These are phyloP conservation scores for Pichia kudriavzevii DNA, from an alignment of 1,139 yeast genomes.

Conservation along the genomic window DNA sequence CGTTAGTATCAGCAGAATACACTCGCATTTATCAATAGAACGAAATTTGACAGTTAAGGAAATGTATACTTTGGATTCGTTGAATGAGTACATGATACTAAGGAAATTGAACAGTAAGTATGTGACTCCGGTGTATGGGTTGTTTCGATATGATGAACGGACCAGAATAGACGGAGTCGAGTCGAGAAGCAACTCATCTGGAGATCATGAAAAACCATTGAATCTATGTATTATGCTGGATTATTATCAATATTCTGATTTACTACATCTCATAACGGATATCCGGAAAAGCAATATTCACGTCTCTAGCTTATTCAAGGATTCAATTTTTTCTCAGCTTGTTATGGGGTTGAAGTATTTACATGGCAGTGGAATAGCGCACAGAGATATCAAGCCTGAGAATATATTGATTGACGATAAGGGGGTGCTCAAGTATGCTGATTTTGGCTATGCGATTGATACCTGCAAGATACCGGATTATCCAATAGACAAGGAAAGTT, in stretches of 20 bases:
- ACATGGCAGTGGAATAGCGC: slow-evolving; percentile 38
- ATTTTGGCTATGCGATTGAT: slow-evolving; percentile 46
- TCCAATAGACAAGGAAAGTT: slow-evolving; percentile 22
- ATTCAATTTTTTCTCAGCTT: slow-evolving; percentile 41
- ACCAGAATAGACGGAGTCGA: background rate
- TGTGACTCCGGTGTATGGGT: background rate
- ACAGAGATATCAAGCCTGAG: slow-evolving; percentile 52
- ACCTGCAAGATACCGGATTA: slow-evolving; percentile 22
- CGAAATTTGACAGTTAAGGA: too few relatives aligned
- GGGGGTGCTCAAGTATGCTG: slow-evolving; percentile 42
- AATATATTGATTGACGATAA: slow-evolving; percentile 39
- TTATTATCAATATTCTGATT: slow-evolving; percentile 41
- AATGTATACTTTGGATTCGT: slow-evolving; percentile 16
- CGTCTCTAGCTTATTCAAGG: slow-evolving; percentile 27
- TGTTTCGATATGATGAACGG: background rate
- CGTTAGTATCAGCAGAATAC: too few relatives aligned
- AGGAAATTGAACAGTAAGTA: slow-evolving; percentile 5
- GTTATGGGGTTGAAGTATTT: slow-evolving; percentile 39
- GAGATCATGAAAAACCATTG: background rate
- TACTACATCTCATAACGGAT: slow-evolving; percentile 35
- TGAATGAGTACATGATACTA: slow-evolving; percentile 20
- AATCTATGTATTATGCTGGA: slow-evolving; percentile 30
- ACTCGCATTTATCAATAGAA: too few relatives aligned
- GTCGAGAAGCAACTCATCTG: background rate
- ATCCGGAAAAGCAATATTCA: slow-evolving; percentile 30